phyloP scores from a whole-genome alignment of 768 basidiomycete genomes.

The Russula sp. region DNA sequence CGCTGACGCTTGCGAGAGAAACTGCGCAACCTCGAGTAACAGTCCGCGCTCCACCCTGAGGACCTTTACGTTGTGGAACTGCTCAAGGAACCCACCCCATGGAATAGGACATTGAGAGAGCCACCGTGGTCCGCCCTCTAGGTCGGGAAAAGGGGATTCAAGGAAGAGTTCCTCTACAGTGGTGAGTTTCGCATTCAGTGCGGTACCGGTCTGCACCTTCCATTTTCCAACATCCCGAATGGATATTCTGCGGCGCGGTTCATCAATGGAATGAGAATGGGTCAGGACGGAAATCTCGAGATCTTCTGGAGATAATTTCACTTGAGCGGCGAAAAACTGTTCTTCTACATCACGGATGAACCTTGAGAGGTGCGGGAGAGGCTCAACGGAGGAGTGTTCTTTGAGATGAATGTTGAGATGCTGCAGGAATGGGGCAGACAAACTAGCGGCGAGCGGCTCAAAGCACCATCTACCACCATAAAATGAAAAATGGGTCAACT shows the following conservation, averaged over 20 bases:
- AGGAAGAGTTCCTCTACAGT: neutral
- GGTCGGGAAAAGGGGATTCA: neutral
- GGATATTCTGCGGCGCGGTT: neutral
- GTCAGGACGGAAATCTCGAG: neutral
- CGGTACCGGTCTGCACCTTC: neutral
- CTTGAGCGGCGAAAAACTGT: neutral
- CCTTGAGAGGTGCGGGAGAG: neutral
- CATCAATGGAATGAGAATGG: neutral
- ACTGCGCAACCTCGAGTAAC: neutral
- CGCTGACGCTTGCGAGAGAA: neutral
- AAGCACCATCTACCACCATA: neutral
- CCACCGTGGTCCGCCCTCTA: neutral
- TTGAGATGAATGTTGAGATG: neutral
- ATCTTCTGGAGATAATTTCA: neutral
- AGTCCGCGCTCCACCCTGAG: neutral
- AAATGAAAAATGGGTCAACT: neutral
- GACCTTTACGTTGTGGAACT: neutral
- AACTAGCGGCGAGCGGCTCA: neutral
- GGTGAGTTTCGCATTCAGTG: neutral
- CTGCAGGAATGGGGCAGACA: neutral
- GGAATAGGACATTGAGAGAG: neutral
- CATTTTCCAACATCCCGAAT: neutral
- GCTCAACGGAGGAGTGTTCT: accelerated
- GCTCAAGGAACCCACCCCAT: neutral
- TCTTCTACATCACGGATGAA: neutral